phyloP scores from a whole-genome alignment of 148 eudicot species.

The Amaranthus palmeri region DNA sequence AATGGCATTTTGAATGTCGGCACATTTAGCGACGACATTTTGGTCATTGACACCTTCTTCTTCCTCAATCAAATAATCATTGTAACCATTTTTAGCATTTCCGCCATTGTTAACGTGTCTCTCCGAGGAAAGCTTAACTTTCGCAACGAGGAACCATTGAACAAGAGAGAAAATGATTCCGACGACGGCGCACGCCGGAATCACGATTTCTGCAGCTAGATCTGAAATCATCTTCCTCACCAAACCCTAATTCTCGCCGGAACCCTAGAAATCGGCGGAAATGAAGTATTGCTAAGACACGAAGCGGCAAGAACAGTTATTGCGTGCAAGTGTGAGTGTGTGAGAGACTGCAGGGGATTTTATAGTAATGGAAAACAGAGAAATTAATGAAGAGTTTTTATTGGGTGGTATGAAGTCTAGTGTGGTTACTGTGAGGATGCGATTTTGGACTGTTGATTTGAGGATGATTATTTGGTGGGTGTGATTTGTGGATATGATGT shows the following conservation, averaged over 20 bases:
- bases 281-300: background rate
- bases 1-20: slow-evolving; percentile 75
- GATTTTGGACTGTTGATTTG: slow-evolving; percentile 12
- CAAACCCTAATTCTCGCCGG: slow-evolving; percentile 15
- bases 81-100: slow-evolving; percentile 40
- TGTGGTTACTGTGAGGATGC: background rate
- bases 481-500: slow-evolving; percentile 14
- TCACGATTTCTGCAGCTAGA: slow-evolving; percentile 57
- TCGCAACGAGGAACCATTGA: slow-evolving; percentile 61
- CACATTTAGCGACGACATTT: slow-evolving; percentile 55
- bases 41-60: slow-evolving; percentile 64
- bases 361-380: slow-evolving; percentile 4
- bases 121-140: slow-evolving; percentile 48
- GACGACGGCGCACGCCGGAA: slow-evolving; percentile 66
- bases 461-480: slow-evolving; percentile 8
- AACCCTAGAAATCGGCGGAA: slow-evolving; percentile 15
- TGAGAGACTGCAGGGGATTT: slow-evolving; percentile 8
- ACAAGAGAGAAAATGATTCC: slow-evolving; percentile 62
- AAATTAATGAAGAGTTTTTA: background rate
- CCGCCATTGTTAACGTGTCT: slow-evolving; percentile 25
- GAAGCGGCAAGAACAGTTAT: background rate
- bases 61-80: slow-evolving; percentile 59
- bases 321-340: background rate
- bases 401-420: slow-evolving; percentile 4
- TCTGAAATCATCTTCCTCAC: slow-evolving; percentile 42